Evolutionary conservation across 805 yeast species (phyloP).

Genomic region (Candida suzukii): DNA sequence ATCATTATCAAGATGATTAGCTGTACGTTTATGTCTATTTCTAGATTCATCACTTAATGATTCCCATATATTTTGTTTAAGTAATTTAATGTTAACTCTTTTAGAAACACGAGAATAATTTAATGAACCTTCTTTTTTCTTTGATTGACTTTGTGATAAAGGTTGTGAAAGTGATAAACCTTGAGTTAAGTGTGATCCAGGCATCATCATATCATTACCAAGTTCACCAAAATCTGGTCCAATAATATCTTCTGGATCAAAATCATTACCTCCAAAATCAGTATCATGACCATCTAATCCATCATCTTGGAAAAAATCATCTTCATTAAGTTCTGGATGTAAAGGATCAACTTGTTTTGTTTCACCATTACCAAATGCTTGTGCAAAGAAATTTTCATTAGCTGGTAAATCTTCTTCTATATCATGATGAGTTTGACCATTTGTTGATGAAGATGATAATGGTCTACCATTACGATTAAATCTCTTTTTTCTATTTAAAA

Average conservation of each 20-base stretch:
- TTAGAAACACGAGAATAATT: slow-evolving; percentile 41
- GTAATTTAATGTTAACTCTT: slow-evolving; percentile 38
- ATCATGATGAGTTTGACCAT: too few species aligned
- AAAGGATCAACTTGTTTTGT: background rate
- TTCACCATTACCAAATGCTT: slow-evolving; percentile 31
- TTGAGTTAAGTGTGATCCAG: background rate
- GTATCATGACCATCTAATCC: slow-evolving; percentile 11
- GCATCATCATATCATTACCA: background rate
- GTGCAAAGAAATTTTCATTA: slow-evolving; percentile 46
- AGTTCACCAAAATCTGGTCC: background rate
- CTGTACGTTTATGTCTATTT: slow-evolving; percentile 20
- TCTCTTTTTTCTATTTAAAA: slow-evolving; percentile 17
- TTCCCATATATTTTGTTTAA: slow-evolving; percentile 41
- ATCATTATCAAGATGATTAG: slow-evolving; percentile 21
- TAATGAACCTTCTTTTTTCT: slow-evolving; percentile 24
- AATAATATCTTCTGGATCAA: background rate
- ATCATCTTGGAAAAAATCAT: slow-evolving; percentile 10
- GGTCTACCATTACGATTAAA: background rate
- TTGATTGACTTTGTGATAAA: background rate
- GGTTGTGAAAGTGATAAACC: slow-evolving; percentile 9
- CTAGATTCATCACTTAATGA: slow-evolving; percentile 24
- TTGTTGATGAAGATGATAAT: too few species aligned
- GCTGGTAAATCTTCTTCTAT: slow-evolving; percentile 30
- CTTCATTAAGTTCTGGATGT: slow-evolving; percentile 3
- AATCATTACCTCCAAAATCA: slow-evolving; percentile 29